phyloP scores from a whole-genome alignment of 2,329 filamentous ascomycete genomes.

The Fusarium veterinarium region DNA sequence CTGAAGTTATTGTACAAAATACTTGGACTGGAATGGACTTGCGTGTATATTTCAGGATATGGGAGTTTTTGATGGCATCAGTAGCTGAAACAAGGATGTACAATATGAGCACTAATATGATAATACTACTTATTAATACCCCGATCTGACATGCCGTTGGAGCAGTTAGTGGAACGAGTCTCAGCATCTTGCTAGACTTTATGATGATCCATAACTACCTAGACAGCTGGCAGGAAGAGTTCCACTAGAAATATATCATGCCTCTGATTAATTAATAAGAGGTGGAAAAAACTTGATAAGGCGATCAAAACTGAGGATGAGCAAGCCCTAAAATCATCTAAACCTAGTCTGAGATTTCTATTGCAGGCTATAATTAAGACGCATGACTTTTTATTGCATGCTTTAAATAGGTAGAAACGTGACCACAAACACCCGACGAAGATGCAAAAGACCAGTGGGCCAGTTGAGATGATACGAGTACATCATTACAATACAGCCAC shows the following conservation, averaged over 20 bases:
- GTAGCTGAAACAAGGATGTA: not conserved
- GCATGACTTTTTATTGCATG: not conserved
- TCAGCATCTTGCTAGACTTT: not conserved
- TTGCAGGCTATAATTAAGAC: not conserved
- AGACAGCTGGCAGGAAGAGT: not conserved
- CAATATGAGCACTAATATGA: not conserved
- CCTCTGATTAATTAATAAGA: not conserved
- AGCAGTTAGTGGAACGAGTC: conserved; percentile 39
- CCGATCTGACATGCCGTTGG: not conserved
- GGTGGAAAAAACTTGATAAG: no score
- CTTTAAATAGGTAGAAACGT: not conserved
- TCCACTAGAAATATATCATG: not conserved
- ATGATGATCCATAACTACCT: not conserved
- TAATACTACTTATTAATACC: not conserved
- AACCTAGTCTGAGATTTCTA: not conserved
- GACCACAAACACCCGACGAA: not conserved
- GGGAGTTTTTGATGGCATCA: not conserved
- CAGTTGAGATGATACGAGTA: not conserved
- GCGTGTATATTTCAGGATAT: not conserved
- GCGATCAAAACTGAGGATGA: not conserved
- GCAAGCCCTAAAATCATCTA: not conserved
- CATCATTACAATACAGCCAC: not conserved
- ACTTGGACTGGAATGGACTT: not conserved
- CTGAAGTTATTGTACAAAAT: not conserved
- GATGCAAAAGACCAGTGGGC: not conserved